These are phyloP conservation scores for Penicillium samsonianum DNA, from an alignment of 495 filamentous ascomycete species.

Conservation along the genomic window DNA sequence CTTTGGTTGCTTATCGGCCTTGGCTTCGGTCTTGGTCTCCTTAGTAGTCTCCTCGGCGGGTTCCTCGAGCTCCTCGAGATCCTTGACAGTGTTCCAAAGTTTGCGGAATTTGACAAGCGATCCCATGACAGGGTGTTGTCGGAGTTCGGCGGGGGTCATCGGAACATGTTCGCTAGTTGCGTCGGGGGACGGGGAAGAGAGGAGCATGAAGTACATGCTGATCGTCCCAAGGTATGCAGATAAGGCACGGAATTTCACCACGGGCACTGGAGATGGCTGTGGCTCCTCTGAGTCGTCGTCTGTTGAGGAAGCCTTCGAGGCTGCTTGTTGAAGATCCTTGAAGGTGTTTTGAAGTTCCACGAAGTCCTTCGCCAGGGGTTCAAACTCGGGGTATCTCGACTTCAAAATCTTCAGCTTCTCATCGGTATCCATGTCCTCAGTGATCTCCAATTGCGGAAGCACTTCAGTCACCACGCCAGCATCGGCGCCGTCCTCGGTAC, in stretches of 20 bases:
- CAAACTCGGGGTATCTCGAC: constrained; percentile 86
- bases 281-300: constrained; percentile 33
- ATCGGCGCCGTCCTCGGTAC: constrained; percentile 36
- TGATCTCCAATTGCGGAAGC: constrained; percentile 77
- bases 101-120: constrained; percentile 76
- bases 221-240: constrained; percentile 82
- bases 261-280: constrained; percentile 47
- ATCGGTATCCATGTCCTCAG: constrained; percentile 71
- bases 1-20: constrained; percentile 28
- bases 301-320: constrained; percentile 46
- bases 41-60: constrained; percentile 15
- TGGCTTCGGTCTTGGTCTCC: constrained; percentile 14
- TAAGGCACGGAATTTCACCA: constrained; percentile 72
- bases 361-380: constrained; percentile 79
- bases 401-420: constrained; percentile 77
- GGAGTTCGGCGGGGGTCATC: constrained; percentile 69
- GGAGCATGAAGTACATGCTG: constrained; percentile 89
- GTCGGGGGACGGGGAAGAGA: constrained; percentile 69
- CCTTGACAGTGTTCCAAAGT: constrained; percentile 76
- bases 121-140: constrained; percentile 87
- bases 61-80: constrained; percentile 31
- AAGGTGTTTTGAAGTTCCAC: constrained; percentile 67
- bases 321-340: constrained; percentile 55
- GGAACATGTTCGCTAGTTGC: constrained; percentile 48
- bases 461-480: constrained; percentile 72